These are phyloP conservation scores for Ganoderma leucocontextum DNA, from an alignment of 1,284 basidiomycete genomes.

Conservation along the genomic window DNA sequence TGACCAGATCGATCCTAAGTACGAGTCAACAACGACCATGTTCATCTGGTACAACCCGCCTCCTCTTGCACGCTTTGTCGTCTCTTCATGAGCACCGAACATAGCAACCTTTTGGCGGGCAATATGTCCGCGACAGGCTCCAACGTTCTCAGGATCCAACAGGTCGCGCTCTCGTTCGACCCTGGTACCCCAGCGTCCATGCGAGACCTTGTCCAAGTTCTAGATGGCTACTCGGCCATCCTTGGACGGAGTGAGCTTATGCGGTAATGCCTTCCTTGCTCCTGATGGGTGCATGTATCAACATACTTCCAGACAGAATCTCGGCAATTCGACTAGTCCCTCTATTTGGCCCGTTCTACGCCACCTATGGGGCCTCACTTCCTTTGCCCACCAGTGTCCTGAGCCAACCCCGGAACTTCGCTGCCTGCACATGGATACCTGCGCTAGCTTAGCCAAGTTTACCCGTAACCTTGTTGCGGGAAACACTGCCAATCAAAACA, in stretches of 20 bases:
- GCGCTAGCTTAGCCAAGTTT: slow-evolving; percentile 68
- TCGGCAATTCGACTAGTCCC: slow-evolving; percentile 52
- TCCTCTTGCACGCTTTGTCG: not conserved
- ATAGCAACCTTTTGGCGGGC: not conserved
- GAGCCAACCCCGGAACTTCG: slow-evolving; percentile 40
- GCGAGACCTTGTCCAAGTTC: slow-evolving; percentile 41
- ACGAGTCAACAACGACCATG: not conserved
- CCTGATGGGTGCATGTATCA: slow-evolving; percentile 4
- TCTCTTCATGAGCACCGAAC: not conserved
- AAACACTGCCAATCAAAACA: slow-evolving; percentile 67
- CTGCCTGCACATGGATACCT: slow-evolving; percentile 46
- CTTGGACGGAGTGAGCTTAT: slow-evolving; percentile 54
- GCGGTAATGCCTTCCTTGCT: slow-evolving; percentile 47
- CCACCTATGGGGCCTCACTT: slow-evolving; percentile 62
- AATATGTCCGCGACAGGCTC: not conserved
- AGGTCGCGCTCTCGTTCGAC: slow-evolving; percentile 20
- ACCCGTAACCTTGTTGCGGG: slow-evolving; percentile 81
- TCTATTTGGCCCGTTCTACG: slow-evolving; percentile 63
- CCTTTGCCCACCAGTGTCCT: slow-evolving; percentile 50
- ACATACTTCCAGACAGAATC: slow-evolving; percentile 45
- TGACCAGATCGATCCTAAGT: not conserved
- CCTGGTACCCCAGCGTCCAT: slow-evolving; percentile 21
- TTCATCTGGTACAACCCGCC: not conserved
- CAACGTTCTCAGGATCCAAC: slow-evolving; percentile 20
- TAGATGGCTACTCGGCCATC: slow-evolving; percentile 55